Evolutionary conservation across 371 early-diverging fungal species (phyloP), one percentile per base, ranked within the genome.

Genomic region (Mucor ambiguus): DNA sequence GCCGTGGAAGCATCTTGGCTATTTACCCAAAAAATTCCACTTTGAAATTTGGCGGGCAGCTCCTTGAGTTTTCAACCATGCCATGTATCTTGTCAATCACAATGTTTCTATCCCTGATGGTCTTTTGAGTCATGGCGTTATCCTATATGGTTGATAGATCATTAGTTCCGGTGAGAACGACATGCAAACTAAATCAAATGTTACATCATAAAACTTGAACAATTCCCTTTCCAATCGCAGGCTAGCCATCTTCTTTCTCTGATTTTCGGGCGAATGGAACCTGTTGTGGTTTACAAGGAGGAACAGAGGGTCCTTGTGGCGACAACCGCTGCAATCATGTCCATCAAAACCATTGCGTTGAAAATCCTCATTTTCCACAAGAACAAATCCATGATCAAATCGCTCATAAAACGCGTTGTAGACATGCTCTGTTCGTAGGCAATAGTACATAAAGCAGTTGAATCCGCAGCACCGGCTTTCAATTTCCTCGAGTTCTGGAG

Each of bases 121-220:
- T 52, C 52, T 52, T 52, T 52, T 11, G 12, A 1, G 52, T 52
- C 52, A 52, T 52, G 4, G 52, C 52, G 26, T 52, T 52, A 6
- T 52, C 52, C 52, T 52, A 49, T 4, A 37, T 11, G 14, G 18
- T 41, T 18, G 41, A 41, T 49, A 0, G 12, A 26, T 24, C 26
- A 28, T 52, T 14, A 52, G 52, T 52, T 11, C 26, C 28, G 14
- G 18, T 18, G 14, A 49, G 9, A 26, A 10, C 3, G 26, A 26
- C 24, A 24, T 49, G 11, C 26, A 24, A 4, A 24, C 0, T 26
- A 49, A 12, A 11, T 4, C 24, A 10, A 20, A 49, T 24, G 22
- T 49, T 26, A 52, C 52, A 28, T 52, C 14, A 14, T 52, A 52
- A 52, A 52, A 52, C 52, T 52, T 28, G 52, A 52, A 52, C 28